These are phyloP conservation scores for Cynara cardunculus DNA, from an alignment of 129 eudicot genomes.

Conservation along the genomic window DNA sequence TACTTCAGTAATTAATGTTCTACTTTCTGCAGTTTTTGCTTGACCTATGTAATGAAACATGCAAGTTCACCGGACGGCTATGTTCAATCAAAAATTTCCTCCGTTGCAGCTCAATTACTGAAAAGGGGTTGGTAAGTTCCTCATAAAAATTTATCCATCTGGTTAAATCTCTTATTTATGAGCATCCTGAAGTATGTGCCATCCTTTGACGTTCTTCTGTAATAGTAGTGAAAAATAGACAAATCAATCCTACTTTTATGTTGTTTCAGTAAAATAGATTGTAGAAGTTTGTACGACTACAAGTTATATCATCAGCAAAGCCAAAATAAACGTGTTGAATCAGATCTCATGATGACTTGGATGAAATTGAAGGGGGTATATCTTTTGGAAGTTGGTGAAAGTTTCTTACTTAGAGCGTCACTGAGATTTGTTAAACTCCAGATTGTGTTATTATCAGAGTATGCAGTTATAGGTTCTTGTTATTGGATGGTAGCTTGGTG, in stretches of 20 bases:
- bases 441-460: no score
- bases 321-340: neutral
- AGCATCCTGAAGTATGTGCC: neutral
- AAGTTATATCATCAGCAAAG: neutral
- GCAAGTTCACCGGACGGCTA: slow-evolving; percentile 84
- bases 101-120: slow-evolving; percentile 95
- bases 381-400: no score
- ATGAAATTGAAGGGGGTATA: no score
- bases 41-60: slow-evolving; percentile 76
- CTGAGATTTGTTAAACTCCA: no score
- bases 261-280: neutral
- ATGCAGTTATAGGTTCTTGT: no score
- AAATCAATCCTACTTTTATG: neutral
- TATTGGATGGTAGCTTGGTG: no score
- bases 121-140: slow-evolving; percentile 94
- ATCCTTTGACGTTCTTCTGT: neutral
- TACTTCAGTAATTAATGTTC: slow-evolving; percentile 11
- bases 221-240: neutral
- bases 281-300: neutral
- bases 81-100: slow-evolving; percentile 83
- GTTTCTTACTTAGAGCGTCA: no score
- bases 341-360: neutral
- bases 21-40: slow-evolving; percentile 65
- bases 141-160: neutral
- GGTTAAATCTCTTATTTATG: neutral